Conservation (phyloP, 768 basidiomycete species). For the Psilocybe subaeruginosa region DNA sequence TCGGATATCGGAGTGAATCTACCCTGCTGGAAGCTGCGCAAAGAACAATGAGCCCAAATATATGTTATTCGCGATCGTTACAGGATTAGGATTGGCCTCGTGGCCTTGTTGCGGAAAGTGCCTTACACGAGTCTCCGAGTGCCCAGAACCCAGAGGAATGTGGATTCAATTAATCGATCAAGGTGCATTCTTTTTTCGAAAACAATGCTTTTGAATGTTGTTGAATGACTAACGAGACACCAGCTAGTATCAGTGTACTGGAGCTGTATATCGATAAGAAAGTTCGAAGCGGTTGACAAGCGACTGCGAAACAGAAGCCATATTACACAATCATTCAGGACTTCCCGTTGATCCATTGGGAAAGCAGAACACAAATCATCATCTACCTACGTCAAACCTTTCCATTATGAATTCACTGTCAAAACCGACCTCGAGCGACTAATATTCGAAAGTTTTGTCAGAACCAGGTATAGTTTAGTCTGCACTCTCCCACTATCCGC, state of each 20-base stretch:
- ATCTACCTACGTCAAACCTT: conserved; percentile 68
- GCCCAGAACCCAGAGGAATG: too few relatives aligned
- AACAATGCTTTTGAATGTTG: too few relatives aligned
- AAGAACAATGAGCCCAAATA: neutral
- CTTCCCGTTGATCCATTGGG: too few relatives aligned
- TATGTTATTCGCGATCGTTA: neutral
- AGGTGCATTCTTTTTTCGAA: too few relatives aligned
- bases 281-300: too few relatives aligned
- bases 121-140: neutral
- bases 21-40: neutral
- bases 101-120: neutral
- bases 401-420: conserved; percentile 79
- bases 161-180: too few relatives aligned
- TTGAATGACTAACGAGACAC: too few relatives aligned
- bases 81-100: neutral
- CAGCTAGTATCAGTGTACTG: too few relatives aligned
- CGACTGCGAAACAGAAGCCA: too few relatives aligned
- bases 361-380: conserved; percentile 41
- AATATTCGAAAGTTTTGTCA: conserved; percentile 77
- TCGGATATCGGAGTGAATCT: neutral
- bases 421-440: conserved; percentile 80
- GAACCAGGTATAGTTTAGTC: conserved; percentile 50
- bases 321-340: too few relatives aligned
- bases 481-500: conserved; percentile 1
- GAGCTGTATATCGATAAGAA: too few relatives aligned